Conservation (phyloP, 2,329 filamentous ascomycete species). For the Parastagonospora avenae region DNA sequence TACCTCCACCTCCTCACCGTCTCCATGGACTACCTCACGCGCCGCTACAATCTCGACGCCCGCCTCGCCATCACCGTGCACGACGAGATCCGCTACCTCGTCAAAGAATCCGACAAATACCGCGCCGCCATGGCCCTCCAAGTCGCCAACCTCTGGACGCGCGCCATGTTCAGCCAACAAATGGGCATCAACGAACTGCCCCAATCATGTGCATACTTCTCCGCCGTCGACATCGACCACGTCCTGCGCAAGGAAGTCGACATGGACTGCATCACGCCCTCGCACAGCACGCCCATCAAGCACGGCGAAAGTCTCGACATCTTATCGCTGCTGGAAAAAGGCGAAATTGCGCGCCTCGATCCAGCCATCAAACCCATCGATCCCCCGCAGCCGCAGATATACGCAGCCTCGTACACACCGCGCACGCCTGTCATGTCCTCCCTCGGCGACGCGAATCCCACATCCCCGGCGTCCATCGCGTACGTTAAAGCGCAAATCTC, state of each 20-base stretch:
- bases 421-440: constrained; percentile 80
- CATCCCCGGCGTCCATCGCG: constrained; percentile 50
- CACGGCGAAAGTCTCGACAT: constrained; percentile 91
- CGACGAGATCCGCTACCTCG: constrained; percentile 95
- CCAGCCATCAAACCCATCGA: constrained; percentile 62
- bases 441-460: constrained; percentile 54
- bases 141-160: constrained; percentile 92
- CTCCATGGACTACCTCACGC: constrained; percentile 89
- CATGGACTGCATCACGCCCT: constrained; percentile 95
- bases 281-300: constrained; percentile 76
- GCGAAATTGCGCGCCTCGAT: constrained; percentile 71
- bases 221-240: constrained; percentile 90
- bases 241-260: constrained; percentile 98
- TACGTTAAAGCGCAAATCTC: constrained; percentile 88
- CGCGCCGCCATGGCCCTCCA: constrained; percentile 90
- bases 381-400: constrained; percentile 65
- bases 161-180: constrained; percentile 96
- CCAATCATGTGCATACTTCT: constrained; percentile 94
- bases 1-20: constrained; percentile 94
- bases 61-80: constrained; percentile 93
- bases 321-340: constrained; percentile 73
- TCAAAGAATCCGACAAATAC: constrained; percentile 84
- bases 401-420: constrained; percentile 72
- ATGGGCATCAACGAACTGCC: constrained; percentile 95
- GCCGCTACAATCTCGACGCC: constrained; percentile 82